Percentiles rank a stretch among this genome's conserved stretches.
Evolutionary conservation across 192 early-diverging fungal species (phyloP).

Genomic region (Lunasporangiospora selenospora): DNA sequence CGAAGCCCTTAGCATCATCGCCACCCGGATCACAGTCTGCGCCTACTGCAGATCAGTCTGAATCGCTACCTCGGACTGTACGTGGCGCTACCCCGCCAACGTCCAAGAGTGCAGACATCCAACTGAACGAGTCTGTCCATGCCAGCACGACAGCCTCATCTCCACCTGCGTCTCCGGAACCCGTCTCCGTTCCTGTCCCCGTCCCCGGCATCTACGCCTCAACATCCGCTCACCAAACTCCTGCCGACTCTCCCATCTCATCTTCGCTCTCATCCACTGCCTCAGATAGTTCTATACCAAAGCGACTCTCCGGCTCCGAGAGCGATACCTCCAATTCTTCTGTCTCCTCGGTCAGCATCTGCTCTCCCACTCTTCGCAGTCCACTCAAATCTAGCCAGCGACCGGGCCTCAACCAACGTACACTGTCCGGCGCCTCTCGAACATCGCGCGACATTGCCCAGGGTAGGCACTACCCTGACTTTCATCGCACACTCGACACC

Average conservation of each 20-base stretch:
- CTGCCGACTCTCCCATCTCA: background rate
- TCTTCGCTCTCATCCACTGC: background rate
- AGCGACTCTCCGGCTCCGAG: slow-evolving; percentile 10
- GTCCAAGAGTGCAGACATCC: too few relatives aligned
- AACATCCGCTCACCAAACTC: background rate
- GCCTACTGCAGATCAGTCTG: too few relatives aligned
- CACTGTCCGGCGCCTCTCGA: slow-evolving; percentile 16
- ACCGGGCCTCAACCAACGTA: slow-evolving; percentile 6
- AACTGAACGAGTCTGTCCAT: too few relatives aligned
- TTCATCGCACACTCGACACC: slow-evolving; percentile 5
- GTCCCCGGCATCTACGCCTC: background rate
- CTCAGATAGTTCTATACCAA: background rate
- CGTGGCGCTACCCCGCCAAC: too few relatives aligned
- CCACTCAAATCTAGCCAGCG: background rate
- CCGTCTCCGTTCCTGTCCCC: too few relatives aligned
- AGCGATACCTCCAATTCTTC: slow-evolving; percentile 29
- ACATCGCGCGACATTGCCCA: slow-evolving; percentile 7
- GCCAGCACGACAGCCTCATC: slow-evolving; percentile 1
- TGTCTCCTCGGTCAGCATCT: background rate
- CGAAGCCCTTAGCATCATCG: too few relatives aligned
- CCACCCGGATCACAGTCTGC: too few relatives aligned
- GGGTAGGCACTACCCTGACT: slow-evolving; percentile 2
- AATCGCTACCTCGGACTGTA: too few relatives aligned
- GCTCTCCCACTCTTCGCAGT: slow-evolving; percentile 7
- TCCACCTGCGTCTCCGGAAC: slow-evolving; percentile 1